Conservation (phyloP, 305 asterid species). For the Fraxinus paxiana region DNA sequence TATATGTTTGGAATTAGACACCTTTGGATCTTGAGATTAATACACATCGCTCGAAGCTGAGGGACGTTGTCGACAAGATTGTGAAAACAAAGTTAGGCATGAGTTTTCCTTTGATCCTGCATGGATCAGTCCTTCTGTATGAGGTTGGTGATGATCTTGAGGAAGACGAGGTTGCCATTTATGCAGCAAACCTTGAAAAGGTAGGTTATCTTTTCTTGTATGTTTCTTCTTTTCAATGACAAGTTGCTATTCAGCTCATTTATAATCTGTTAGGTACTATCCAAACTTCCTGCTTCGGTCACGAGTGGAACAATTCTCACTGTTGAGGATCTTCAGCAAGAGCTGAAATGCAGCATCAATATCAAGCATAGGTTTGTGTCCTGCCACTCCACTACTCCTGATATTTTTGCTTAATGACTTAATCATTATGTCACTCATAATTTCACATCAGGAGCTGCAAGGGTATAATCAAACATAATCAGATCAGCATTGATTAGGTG, state of each 20-base stretch:
- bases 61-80: constrained; percentile 82
- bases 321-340: constrained; percentile 97
- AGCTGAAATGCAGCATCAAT: constrained; percentile 75
- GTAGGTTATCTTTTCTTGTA: constrained; percentile 30
- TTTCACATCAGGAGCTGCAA: background rate
- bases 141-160: constrained; percentile 98
- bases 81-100: constrained; percentile 88
- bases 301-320: constrained; percentile 74
- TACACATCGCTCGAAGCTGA: constrained; percentile 72
- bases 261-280: constrained; percentile 57
- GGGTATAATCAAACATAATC: background rate
- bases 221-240: constrained; percentile 13
- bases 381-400: constrained; percentile 6
- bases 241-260: constrained; percentile 20
- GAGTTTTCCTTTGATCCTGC: constrained; percentile 86
- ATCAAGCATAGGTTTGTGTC: constrained; percentile 71
- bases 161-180: constrained; percentile 81
- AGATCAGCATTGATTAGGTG: background rate
- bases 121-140: constrained; percentile 73
- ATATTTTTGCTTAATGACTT: background rate
- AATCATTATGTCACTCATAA: background rate
- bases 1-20: constrained; percentile 50
- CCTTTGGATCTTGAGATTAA: constrained; percentile 89
- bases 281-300: constrained; percentile 80
- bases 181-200: constrained; percentile 90